A percentile compares a stretch with the other conserved stretches of the same genome.
phyloP scores from a whole-genome alignment of 78 protist species.

The Diacronema lutheri region DNA sequence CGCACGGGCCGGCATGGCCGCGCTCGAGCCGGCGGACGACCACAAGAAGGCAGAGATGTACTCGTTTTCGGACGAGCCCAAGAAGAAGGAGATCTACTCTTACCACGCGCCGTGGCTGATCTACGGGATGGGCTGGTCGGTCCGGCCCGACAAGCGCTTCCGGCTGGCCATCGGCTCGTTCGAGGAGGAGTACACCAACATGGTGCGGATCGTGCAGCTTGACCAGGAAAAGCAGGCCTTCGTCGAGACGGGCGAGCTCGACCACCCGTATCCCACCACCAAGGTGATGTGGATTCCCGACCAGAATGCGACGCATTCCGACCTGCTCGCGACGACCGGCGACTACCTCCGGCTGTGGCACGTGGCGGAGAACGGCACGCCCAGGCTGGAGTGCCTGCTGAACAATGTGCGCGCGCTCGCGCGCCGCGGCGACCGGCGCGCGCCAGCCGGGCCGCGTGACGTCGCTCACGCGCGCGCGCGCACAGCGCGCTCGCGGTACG shows the following conservation, averaged over 20 bases:
- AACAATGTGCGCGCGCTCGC: slow-evolving; percentile 48
- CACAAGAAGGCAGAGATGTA: no score
- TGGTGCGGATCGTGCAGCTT: slow-evolving; percentile 44
- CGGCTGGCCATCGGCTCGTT: slow-evolving; percentile 90
- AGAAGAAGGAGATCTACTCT: slow-evolving; percentile 41
- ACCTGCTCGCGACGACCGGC: slow-evolving; percentile 93
- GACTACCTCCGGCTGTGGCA: slow-evolving; percentile 92
- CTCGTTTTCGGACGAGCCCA: no score
- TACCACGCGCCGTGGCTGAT: slow-evolving; percentile 55
- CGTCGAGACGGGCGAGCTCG: slow-evolving; percentile 54
- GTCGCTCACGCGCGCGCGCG: no score
- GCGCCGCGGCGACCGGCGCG: no score
- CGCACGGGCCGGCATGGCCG: no score
- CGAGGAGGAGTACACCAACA: slow-evolving; percentile 60
- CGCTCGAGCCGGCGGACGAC: no score
- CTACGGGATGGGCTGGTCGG: slow-evolving; percentile 85
- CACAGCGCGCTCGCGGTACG: no score
- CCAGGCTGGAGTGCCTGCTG: slow-evolving; percentile 49
- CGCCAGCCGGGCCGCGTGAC: no score
- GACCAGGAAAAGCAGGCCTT: slow-evolving; percentile 37
- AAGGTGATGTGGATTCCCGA: slow-evolving; percentile 89
- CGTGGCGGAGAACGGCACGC: slow-evolving; percentile 18
- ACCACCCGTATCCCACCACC: slow-evolving; percentile 95
- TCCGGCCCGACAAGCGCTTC: slow-evolving; percentile 28
- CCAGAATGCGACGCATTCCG: slow-evolving; percentile 22